These are phyloP conservation scores for Peronospora belbahrii DNA, from an alignment of 352 stramenopile species.

Conservation along the genomic window DNA sequence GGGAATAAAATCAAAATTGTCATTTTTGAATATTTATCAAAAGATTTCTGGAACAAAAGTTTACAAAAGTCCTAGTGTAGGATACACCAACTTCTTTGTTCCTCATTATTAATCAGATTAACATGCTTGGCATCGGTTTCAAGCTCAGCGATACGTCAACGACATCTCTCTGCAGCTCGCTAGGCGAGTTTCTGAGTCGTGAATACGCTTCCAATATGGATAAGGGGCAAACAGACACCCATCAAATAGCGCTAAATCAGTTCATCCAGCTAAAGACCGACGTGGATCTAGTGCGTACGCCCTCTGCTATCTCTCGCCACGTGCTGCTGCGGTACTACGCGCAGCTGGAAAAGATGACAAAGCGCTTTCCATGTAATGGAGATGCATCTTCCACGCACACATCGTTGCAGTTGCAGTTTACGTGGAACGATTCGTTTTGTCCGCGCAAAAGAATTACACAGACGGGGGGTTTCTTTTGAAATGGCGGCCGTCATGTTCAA, in stretches of 20 bases:
- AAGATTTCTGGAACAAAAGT: no score
- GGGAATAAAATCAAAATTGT: no score
- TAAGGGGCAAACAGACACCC: not conserved
- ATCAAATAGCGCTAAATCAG: constrained; percentile 34
- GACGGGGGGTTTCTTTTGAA: constrained; percentile 60
- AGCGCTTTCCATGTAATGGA: constrained; percentile 48
- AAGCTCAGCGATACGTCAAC: constrained; percentile 59
- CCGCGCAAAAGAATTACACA: constrained; percentile 78
- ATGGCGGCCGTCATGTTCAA: constrained; percentile 85
- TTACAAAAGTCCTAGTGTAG: no score
- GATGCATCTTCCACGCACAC: constrained; percentile 4
- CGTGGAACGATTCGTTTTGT: constrained; percentile 89
- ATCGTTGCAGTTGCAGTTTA: constrained; percentile 60
- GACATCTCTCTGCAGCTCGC: constrained; percentile 32
- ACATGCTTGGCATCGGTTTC: constrained; percentile 70
- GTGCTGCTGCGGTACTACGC: constrained; percentile 73
- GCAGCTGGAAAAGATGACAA: constrained; percentile 56
- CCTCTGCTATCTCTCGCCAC: constrained; percentile 54
- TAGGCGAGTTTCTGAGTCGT: constrained; percentile 56
- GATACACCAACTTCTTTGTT: no score
- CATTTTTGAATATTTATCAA: no score
- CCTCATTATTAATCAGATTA: not conserved
- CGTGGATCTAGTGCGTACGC: constrained; percentile 62
- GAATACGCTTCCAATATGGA: constrained; percentile 45
- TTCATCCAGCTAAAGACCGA: constrained; percentile 55